Percentiles rank a stretch among this genome's conserved stretches.
Evolutionary conservation across 371 early-diverging fungal genomes (phyloP).

Genomic region (Aphelidium insulamus): DNA sequence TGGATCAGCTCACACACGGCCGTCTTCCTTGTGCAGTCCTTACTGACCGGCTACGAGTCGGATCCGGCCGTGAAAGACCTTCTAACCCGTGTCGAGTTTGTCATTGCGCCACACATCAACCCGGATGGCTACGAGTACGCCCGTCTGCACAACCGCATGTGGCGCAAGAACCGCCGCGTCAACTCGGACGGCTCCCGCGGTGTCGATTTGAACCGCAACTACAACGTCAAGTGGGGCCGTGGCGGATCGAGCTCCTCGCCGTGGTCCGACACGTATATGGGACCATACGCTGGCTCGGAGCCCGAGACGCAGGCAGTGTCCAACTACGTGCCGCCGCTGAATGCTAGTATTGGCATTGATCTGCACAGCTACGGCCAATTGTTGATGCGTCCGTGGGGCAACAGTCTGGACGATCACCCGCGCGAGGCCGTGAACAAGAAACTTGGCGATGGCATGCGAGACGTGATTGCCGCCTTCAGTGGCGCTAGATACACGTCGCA

Average conservation of each 20-base stretch:
- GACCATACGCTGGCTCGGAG: conserved; percentile 2
- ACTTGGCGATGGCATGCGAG: not conserved
- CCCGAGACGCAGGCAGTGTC: conserved; percentile 5
- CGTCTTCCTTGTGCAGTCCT: not conserved
- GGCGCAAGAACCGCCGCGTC: conserved; percentile 7
- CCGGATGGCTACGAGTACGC: conserved; percentile 7
- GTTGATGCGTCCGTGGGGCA: conserved; percentile 1
- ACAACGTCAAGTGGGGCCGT: not conserved
- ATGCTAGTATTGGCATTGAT: conserved; percentile 11
- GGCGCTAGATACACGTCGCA: not conserved
- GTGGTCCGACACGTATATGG: conserved; percentile 3
- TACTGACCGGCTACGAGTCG: not conserved
- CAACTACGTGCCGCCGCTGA: conserved; percentile 5
- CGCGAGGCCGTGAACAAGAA: not conserved
- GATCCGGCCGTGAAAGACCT: not conserved
- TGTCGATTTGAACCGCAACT: conserved; percentile 3
- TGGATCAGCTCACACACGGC: conserved; percentile 3
- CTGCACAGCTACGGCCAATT: conserved; percentile 13
- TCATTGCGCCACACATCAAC: conserved; percentile 4
- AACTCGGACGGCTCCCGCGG: not conserved
- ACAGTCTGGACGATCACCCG: not conserved
- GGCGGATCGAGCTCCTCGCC: conserved; percentile 1
- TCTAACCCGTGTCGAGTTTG: conserved; percentile 1
- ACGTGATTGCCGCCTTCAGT: not conserved
- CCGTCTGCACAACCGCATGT: conserved; percentile 2